These are phyloP conservation scores for Colletotrichum simmondsii DNA, from an alignment of 2,329 filamentous ascomycete genomes.

Conservation along the genomic window DNA sequence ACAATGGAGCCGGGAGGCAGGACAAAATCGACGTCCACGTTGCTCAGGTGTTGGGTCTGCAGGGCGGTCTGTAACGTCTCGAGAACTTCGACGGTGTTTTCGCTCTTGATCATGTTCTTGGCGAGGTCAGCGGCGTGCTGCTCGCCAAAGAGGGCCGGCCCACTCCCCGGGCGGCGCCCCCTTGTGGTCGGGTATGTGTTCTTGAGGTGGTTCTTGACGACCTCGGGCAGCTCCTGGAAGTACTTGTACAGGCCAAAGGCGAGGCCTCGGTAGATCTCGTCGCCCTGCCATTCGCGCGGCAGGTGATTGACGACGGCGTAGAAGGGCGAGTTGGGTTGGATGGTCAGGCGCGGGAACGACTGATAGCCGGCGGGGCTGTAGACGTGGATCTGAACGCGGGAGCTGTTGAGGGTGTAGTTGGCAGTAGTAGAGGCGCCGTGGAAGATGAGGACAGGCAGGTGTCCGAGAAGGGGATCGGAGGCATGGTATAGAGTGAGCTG, in stretches of 20 bases:
- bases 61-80: conserved; percentile 79
- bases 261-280: conserved; percentile 90
- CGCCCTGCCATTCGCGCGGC: conserved; percentile 93
- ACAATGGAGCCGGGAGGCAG: conserved; percentile 82
- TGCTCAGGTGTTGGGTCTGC: conserved; percentile 83
- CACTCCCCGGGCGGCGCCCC: conserved; percentile 70
- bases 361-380: conserved; percentile 90
- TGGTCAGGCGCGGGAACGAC: conserved; percentile 89
- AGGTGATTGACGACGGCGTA: conserved; percentile 92
- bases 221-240: conserved; percentile 85
- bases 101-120: conserved; percentile 83
- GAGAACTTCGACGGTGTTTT: conserved; percentile 79
- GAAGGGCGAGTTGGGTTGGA: conserved; percentile 91
- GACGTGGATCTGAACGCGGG: conserved; percentile 93
- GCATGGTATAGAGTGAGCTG: conserved; percentile 89
- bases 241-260: conserved; percentile 96
- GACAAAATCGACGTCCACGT: conserved; percentile 88
- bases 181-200: conserved; percentile 64
- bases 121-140: conserved; percentile 94
- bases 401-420: conserved; percentile 88
- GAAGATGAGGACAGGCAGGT: conserved; percentile 88
- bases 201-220: conserved; percentile 78
- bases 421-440: conserved; percentile 91
- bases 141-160: conserved; percentile 82
- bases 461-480: conserved; percentile 83